Evolutionary conservation across 2,329 filamentous ascomycete species (phyloP).

Genomic region (Ophiostoma piceae): DNA sequence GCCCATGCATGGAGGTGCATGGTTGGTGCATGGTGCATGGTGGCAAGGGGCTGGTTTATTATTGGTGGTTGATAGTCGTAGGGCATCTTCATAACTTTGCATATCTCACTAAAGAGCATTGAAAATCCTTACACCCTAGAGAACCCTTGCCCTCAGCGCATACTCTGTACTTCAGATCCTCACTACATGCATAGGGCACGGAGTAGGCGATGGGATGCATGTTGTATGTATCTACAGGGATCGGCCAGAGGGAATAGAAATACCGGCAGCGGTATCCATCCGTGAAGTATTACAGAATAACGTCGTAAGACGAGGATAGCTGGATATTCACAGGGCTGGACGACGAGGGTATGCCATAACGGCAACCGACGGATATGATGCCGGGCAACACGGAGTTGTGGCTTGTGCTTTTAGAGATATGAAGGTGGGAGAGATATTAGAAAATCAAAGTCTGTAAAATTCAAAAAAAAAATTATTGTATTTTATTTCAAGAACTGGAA

Average conservation of each 20-base stretch:
- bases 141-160: neutral
- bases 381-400: neutral
- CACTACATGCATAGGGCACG: neutral
- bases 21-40: conserved; percentile 1
- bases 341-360: neutral
- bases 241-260: neutral
- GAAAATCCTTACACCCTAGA: neutral
- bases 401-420: no score
- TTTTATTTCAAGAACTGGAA: no score
- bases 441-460: no score
- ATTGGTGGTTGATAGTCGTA: neutral
- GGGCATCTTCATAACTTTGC: neutral
- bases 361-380: neutral
- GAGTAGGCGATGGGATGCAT: neutral
- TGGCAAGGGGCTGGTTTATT: conserved; percentile 13
- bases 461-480: no score
- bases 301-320: neutral
- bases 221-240: neutral
- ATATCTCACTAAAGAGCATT: neutral
- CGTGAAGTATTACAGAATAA: neutral
- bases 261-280: neutral
- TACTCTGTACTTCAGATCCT: neutral
- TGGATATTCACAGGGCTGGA: conserved; percentile 1
- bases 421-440: no score
- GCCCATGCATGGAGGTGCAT: neutral